phyloP scores from a whole-genome alignment of 75 land plant species.

The Adiantum capillusveneris region DNA sequence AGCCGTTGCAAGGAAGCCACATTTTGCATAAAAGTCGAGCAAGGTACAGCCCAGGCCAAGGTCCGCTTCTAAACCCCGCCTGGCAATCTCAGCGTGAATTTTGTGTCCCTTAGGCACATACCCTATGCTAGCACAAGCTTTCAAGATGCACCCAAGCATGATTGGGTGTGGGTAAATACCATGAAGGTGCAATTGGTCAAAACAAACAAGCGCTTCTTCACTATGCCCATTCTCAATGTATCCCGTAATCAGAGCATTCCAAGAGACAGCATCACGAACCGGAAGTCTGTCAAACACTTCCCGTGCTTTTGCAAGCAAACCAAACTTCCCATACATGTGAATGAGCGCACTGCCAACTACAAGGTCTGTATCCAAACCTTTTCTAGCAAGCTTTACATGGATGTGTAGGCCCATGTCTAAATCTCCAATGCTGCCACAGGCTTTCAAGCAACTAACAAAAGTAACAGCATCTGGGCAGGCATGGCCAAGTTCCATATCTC shows the following conservation, averaged over 20 bases:
- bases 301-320: background rate
- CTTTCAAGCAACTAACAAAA: conserved; percentile 36
- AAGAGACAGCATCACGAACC: background rate
- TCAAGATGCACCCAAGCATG: background rate
- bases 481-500: conserved; percentile 7
- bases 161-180: background rate
- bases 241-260: background rate
- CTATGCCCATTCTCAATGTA: background rate
- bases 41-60: background rate
- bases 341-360: background rate
- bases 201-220: background rate
- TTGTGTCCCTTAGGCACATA: background rate
- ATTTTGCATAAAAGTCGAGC: conserved; percentile 17
- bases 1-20: conserved; percentile 13
- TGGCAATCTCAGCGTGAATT: background rate
- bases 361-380: conserved; percentile 3
- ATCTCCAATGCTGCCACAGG: conserved; percentile 18
- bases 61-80: background rate
- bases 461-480: conserved; percentile 26
- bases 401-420: conserved; percentile 7
- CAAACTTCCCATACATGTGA: conserved; percentile 2
- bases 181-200: background rate
- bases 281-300: conserved; percentile 2
- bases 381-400: conserved; percentile 8
- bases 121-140: background rate